Base-by-base conservation (phyloP, 2,329 filamentous ascomycete genomes). In the Emmonsia crescens region DNA sequence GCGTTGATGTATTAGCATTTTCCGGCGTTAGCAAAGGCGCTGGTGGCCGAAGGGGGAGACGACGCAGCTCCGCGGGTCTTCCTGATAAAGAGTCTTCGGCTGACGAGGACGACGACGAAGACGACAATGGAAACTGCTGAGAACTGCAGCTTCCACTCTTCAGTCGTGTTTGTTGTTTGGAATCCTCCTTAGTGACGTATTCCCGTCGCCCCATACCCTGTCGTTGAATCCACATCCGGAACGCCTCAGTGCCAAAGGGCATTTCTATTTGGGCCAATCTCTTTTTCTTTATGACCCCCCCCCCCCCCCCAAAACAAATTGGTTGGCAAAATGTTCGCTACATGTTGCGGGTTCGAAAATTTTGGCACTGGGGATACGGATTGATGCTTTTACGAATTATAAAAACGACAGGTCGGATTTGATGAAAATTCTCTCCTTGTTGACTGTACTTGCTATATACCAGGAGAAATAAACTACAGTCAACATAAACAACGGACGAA, bases 101-200 rank as follows among this genome's bases (percentile, higher is more conserved):
- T 64, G 75, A 78, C 61, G 85, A 89, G 70, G 86, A 87, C 71
- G 84, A 86, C 61, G 83, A 83, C 66, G 84, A 88, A 68, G 82
- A 83, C 64, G 83, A 87, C 68, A 85, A 88, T 83, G 79, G 78
- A 78, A 69, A 9, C 12, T 40, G 52, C 69, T 66, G 77, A 79
- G 79, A 80, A 82, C 81, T 77, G 19, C 19, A n/a, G 33, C 19
- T 33, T 58, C 56, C 42, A 31, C 61, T 14, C 9, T 29, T 36
- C 24, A 29, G 55, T 24, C 36, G 5, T 42, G 8, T 42, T 12
- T 42, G 8, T 42, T 46, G 29, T 33, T 46, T 27, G 19, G 19
- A 54, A 36, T 16, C 29, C 36, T 6, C 16, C 29, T 19, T 19
- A 33, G 51, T n/a, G 49, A 29, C 9, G 51, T 21, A n/a, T 57